Percentiles rank a stretch among this genome's conserved stretches.
Evolutionary conservation across 2,329 filamentous ascomycete genomes (phyloP).

Genomic region (Rhexocercosporidium sp.): DNA sequence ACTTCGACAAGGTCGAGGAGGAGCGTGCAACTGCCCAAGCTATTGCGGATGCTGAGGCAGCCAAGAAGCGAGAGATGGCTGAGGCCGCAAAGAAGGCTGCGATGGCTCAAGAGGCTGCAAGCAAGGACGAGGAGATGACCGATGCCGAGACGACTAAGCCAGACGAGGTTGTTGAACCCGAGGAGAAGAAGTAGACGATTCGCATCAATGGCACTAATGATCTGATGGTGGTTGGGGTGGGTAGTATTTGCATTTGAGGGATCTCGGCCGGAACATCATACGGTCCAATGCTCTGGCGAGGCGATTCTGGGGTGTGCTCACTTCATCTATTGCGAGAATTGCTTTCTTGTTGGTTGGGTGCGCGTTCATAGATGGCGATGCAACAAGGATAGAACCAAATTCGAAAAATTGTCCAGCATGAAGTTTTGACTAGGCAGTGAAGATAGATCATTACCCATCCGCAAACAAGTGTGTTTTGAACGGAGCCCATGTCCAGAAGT

Average conservation of each 20-base stretch:
- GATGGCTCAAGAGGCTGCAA: constrained; percentile 46
- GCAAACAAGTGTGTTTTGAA: neutral
- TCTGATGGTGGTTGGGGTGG: constrained; percentile 28
- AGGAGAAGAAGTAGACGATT: constrained; percentile 36
- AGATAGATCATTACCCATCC: too few relatives aligned
- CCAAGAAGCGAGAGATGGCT: constrained; percentile 56
- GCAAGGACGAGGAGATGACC: constrained; percentile 66
- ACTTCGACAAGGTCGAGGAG: constrained; percentile 91
- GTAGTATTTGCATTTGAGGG: constrained; percentile 20
- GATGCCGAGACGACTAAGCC: constrained; percentile 61
- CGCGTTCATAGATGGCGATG: constrained; percentile 33
- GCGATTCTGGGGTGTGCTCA: neutral
- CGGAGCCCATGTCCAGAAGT: neutral
- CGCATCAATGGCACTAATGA: constrained; percentile 28
- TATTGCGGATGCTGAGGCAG: constrained; percentile 53
- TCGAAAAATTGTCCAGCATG: constrained; percentile 10
- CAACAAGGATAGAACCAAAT: constrained; percentile 25
- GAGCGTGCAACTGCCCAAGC: constrained; percentile 82
- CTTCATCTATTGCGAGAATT: constrained; percentile 20
- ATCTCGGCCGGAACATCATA: neutral
- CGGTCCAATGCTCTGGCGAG: neutral
- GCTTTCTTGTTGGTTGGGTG: constrained; percentile 25
- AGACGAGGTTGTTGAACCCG: constrained; percentile 46
- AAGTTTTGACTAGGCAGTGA: neutral
- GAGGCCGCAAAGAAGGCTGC: constrained; percentile 50